Evolutionary conservation across 306 rosid genomes (phyloP).

Genomic region (Castanea crenata): DNA sequence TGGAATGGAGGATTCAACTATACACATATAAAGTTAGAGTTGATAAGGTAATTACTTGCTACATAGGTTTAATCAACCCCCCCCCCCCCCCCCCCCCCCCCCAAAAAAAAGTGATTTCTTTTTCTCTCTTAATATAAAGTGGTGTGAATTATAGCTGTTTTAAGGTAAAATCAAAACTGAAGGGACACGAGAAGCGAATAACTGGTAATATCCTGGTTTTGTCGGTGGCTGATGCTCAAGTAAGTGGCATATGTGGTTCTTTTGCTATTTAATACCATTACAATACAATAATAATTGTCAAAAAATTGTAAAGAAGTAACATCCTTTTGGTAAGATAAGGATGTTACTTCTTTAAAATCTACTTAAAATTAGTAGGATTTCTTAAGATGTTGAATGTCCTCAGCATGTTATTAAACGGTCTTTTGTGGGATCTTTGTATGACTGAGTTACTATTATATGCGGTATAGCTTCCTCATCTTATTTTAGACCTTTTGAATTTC

Average conservation of each 20-base stretch:
- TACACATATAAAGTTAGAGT: conserved; percentile 69
- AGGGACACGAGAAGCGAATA: conserved; percentile 72
- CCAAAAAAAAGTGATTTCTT: background rate
- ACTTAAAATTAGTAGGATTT: no score
- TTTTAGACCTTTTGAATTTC: no score
- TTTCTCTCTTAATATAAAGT: conserved; percentile 10
- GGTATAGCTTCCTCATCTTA: no score
- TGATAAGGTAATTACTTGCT: conserved; percentile 60
- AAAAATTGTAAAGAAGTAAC: no score
- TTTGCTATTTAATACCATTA: conserved; percentile 15
- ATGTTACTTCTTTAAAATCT: no score
- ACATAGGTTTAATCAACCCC: background rate
- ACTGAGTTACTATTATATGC: no score
- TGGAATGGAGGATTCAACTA: conserved; percentile 89
- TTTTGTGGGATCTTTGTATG: no score
- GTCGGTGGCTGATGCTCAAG: conserved; percentile 85
- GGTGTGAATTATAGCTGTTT: conserved; percentile 1
- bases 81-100: background rate
- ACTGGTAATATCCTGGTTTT: conserved; percentile 76
- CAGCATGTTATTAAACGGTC: no score
- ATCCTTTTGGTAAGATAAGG: no score
- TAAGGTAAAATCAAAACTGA: conserved; percentile 75
- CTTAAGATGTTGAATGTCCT: no score
- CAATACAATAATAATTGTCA: background rate
- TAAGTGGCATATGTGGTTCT: conserved; percentile 29